Evolutionary conservation across 192 early-diverging fungal genomes (phyloP), one percentile per base, ranked within the genome.

Genomic region (Coemansia sp.): DNA sequence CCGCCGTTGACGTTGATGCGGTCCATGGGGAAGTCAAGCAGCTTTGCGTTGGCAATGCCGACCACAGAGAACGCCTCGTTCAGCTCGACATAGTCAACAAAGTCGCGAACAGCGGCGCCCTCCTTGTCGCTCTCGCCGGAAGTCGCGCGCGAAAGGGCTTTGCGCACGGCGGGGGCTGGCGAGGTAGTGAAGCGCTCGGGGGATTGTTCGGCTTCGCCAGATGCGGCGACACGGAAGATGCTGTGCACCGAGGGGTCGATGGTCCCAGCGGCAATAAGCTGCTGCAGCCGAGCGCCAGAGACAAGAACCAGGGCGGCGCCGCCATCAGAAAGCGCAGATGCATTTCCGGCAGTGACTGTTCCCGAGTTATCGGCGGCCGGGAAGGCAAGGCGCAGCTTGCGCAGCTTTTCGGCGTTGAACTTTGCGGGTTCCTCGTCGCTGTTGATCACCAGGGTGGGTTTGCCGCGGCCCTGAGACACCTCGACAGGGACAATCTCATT

Each of bases 1-100:
- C 97, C 97, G 60, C 97, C 97, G 73, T 88, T 86, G n/a, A 91
- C 84, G 64, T 98, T 98, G 55, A 98, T 85, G 50, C 92, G 91
- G n/a, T 88, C 87, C 8, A 72, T 68, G 30, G 70, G 75, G 49
- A 98, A 72, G 23, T 78, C 84, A 34, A 97, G 71, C 16, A 95
- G 84, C 71, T 91, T 88, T 62, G 83, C 83, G 78, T 96, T 96
- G 51, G 94, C 93, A 23, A 92, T 83, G 7, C 87, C 88, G 13
- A 91, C 91, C 0, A 90, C 88, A 11, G 90, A 87, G 68, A 93
- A 93, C 18, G 91, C 91, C 69, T 93, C 91, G 74, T 93, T 93
- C 65, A 93, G 80, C 81, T 93, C 91, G 54, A 86, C 85, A 58
- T 84, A 91, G 50, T 91, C 90, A 16, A 93, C 75, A 71, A 87